These are phyloP conservation scores for Globisporangium iwayamae DNA, from an alignment of 352 stramenopile genomes.

Conservation along the genomic window DNA sequence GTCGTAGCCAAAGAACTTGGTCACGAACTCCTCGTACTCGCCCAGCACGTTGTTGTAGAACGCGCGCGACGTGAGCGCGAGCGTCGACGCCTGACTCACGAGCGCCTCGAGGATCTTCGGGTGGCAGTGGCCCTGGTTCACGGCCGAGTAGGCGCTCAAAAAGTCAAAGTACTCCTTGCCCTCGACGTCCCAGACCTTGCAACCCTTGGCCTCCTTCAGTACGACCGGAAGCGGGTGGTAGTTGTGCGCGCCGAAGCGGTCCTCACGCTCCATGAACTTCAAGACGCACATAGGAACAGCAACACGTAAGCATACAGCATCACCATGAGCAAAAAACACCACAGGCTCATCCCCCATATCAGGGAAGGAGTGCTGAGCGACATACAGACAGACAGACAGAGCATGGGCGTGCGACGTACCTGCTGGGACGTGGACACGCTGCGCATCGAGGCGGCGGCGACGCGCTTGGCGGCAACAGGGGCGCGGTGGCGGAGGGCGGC, in stretches of 20 bases:
- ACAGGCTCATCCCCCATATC: neutral
- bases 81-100: conserved; percentile 90
- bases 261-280: conserved; percentile 84
- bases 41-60: conserved; percentile 98
- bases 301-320: neutral
- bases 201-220: conserved; percentile 87
- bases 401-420: conserved; percentile 16
- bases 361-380: neutral
- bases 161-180: conserved; percentile 99
- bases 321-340: neutral
- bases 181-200: conserved; percentile 96
- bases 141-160: conserved; percentile 90
- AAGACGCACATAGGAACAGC: neutral
- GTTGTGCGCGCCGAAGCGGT: conserved; percentile 96
- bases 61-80: conserved; percentile 96
- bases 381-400: conserved; percentile 3
- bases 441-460: conserved; percentile 16
- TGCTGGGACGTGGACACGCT: conserved; percentile 41
- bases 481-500: conserved; percentile 3
- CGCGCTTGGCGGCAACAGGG: conserved; percentile 8
- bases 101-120: conserved; percentile 96
- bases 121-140: conserved; percentile 97
- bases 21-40: conserved; percentile 97
- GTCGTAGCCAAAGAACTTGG: conserved; percentile 96
- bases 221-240: conserved; percentile 98